A percentile compares a stretch with the other conserved stretches of the same genome.
Evolutionary conservation across 306 rosid genomes (phyloP).

Genomic region (Trifolium subterraneum): DNA sequence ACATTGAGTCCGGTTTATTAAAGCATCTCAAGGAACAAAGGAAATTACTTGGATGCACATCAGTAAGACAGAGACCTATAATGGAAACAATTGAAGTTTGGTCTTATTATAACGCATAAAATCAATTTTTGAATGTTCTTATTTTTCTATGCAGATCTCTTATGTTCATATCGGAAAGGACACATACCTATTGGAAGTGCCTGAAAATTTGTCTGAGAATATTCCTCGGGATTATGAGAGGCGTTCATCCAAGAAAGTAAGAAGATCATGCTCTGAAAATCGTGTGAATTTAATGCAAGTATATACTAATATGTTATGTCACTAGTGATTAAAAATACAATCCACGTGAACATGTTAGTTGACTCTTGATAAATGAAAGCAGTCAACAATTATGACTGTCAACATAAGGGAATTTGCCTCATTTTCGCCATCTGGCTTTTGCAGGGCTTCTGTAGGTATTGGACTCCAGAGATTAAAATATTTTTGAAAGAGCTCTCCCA

Average conservation of each 20-base stretch:
- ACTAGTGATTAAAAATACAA: constrained; percentile 1
- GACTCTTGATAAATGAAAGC: constrained; percentile 6
- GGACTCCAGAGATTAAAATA: constrained; percentile 81
- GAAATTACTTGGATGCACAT: constrained; percentile 67
- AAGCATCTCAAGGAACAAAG: constrained; percentile 73
- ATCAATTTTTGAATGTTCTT: constrained; percentile 33
- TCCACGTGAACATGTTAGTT: constrained; percentile 9
- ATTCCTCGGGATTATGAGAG: constrained; percentile 76
- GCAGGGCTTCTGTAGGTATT: constrained; percentile 91
- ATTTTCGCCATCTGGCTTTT: constrained; percentile 44
- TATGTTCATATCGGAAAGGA: constrained; percentile 86
- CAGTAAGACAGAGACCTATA: constrained; percentile 55
- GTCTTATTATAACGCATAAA: constrained; percentile 20
- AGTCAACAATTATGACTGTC: constrained; percentile 6
- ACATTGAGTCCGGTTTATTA: constrained; percentile 60
- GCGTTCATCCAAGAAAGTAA: constrained; percentile 83
- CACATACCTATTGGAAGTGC: constrained; percentile 82
- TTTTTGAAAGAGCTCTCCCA: constrained; percentile 67
- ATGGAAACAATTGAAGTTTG: constrained; percentile 25
- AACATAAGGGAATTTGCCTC: constrained; percentile 27
- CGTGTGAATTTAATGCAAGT: constrained; percentile 28
- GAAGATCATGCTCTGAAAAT: constrained; percentile 19
- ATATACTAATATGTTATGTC: constrained; percentile 18
- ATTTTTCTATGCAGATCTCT: constrained; percentile 61
- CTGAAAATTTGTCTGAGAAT: constrained; percentile 65